These are phyloP conservation scores for Boletus sp. DNA, from an alignment of 1,284 basidiomycete species.

Conservation along the genomic window DNA sequence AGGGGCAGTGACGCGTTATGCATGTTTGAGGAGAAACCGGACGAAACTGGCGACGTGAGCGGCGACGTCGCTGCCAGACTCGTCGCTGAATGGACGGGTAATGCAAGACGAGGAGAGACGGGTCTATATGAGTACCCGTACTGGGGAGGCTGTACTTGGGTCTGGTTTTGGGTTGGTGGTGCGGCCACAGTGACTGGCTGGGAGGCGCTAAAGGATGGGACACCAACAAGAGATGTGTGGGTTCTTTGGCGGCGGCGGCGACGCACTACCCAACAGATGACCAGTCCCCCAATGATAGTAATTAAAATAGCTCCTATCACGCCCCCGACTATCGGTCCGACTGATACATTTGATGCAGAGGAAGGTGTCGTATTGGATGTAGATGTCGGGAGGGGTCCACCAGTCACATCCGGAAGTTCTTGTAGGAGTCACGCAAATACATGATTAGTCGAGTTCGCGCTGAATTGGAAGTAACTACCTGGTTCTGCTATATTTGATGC, in stretches of 20 bases:
- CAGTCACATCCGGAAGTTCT: slow-evolving; percentile 15
- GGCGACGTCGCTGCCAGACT: slow-evolving; percentile 5
- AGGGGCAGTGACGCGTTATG: neutral
- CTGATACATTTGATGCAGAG: slow-evolving; percentile 8
- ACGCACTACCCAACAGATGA: slow-evolving; percentile 15
- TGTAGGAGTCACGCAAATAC: neutral
- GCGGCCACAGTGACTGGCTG: neutral
- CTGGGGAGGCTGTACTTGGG: neutral
- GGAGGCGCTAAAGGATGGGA: neutral
- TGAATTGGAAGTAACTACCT: slow-evolving; percentile 12
- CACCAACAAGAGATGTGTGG: neutral
- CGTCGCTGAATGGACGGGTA: slow-evolving; percentile 13
- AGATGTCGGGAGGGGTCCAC: slow-evolving; percentile 12
- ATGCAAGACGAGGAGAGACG: neutral
- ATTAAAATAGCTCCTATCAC: slow-evolving; percentile 18
- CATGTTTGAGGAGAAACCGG: neutral
- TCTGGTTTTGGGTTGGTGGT: neutral
- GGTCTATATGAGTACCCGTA: slow-evolving; percentile 2
- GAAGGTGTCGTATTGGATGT: slow-evolving; percentile 7
- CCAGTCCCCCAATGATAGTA: slow-evolving; percentile 14
- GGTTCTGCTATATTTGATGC: slow-evolving; percentile 6
- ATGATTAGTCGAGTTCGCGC: neutral
- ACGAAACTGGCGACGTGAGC: neutral
- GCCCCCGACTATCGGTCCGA: slow-evolving; percentile 20
- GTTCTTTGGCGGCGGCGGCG: slow-evolving; percentile 12